Evolutionary conservation across 1,139 yeast genomes (phyloP).

Genomic region (Yamadazyma siamensis): DNA sequence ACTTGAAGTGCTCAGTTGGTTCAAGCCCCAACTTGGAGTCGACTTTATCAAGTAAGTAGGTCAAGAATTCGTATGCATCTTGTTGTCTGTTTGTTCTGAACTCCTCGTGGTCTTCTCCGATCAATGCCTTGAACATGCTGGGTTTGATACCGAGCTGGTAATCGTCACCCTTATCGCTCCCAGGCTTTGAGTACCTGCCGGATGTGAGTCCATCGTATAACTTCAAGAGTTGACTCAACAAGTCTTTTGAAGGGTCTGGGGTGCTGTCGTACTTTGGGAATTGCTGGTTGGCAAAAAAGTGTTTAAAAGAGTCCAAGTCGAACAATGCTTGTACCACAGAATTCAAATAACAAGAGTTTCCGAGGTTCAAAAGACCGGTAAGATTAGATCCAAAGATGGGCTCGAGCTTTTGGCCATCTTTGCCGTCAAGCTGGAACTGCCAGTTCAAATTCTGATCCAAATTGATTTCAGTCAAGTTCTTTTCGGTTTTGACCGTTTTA

Average conservation of each 20-base stretch:
- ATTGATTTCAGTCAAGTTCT: slow-evolving; percentile 81
- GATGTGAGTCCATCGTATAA: slow-evolving; percentile 75
- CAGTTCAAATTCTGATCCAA: slow-evolving; percentile 89
- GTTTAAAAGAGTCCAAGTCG: slow-evolving; percentile 36
- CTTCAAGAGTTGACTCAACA: slow-evolving; percentile 71
- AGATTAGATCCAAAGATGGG: slow-evolving; percentile 69
- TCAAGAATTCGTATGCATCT: slow-evolving; percentile 89
- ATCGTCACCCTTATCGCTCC: slow-evolving; percentile 40
- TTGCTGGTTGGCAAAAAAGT: slow-evolving; percentile 23
- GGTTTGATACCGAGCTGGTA: slow-evolving; percentile 82
- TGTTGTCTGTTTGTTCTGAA: slow-evolving; percentile 88
- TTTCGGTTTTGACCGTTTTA: slow-evolving; percentile 64
- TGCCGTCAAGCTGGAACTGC: slow-evolving; percentile 82
- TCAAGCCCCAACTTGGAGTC: slow-evolving; percentile 50
- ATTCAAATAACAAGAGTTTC: slow-evolving; percentile 89
- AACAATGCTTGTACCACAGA: slow-evolving; percentile 73
- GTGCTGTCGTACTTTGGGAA: slow-evolving; percentile 25
- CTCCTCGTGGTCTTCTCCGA: slow-evolving; percentile 79
- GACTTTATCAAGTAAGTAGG: slow-evolving; percentile 60
- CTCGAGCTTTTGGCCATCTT: slow-evolving; percentile 60
- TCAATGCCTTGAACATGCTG: slow-evolving; percentile 63
- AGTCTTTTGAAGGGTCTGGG: slow-evolving; percentile 58
- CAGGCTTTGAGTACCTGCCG: slow-evolving; percentile 67
- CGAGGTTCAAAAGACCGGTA: slow-evolving; percentile 84
- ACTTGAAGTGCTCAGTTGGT: slow-evolving; percentile 56